Evolutionary conservation across 2,329 filamentous ascomycete species (phyloP), one percentile per base, ranked within the genome.

Genomic region (Botrytis deweyae): DNA sequence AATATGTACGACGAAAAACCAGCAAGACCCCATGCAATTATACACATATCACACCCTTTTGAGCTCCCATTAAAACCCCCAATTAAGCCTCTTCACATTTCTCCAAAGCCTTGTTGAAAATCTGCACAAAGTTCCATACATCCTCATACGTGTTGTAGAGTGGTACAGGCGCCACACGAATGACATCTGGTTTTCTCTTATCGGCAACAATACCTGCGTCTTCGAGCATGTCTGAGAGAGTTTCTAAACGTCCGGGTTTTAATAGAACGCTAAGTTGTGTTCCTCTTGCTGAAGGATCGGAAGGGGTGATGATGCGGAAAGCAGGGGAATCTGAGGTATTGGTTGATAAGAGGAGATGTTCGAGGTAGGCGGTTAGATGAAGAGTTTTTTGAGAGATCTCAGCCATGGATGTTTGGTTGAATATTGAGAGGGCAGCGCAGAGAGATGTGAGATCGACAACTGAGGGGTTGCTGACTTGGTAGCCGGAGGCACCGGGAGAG

Each of bases 141-240:
- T 97, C 94, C 74, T 86, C 85, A 80, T 93, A 97, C 0, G 88
- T 89, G 79, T 95, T 95, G 83, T 97, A 97, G 77, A 97, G 82
- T 14, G 94, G 94, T 61, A 92, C 91, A 1, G 95, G 94, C 2
- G 94, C 93, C 1, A 97, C 90, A 2, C 94, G 86, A 69, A 97
- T 91, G 25, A 97, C 94, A 80, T 95, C 91, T 1, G 95, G 94
- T 81, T 93, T 93, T 74, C 94, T 86, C 86, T 96, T 92, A 80
- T 97, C 94, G 55, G 93, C 90, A 1, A 97, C 88, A 3, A 96
- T 90, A 1, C 91, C 92, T 2, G 88, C 87, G 20, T 88, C 86
- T 77, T 93, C 89, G 42, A 97, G 81, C 42, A 86, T 86, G 62
- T 85, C 84, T 74, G 89, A 86, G 3, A 97, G 89, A 10, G 80